Percentiles rank a stretch among this genome's conserved stretches.
phyloP scores from a whole-genome alignment of 2,329 filamentous ascomycete genomes.

The Curvularia spicifera region DNA sequence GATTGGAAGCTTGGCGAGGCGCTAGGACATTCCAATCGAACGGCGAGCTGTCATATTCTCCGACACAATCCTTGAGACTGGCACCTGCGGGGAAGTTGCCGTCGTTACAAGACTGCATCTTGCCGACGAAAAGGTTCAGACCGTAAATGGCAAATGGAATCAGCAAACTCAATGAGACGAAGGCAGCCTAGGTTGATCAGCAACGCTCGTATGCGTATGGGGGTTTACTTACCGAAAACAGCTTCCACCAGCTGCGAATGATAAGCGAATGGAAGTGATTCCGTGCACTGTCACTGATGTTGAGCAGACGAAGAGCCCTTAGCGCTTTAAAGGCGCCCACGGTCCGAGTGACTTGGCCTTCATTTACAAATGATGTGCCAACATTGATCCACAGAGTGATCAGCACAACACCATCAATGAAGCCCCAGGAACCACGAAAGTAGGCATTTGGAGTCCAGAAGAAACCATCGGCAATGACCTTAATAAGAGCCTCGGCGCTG shows the following conservation, averaged over 20 bases:
- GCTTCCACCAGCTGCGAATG: constrained; percentile 91
- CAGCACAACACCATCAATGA: constrained; percentile 91
- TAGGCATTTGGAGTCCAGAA: constrained; percentile 98
- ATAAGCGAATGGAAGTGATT: constrained; percentile 98
- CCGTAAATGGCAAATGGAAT: constrained; percentile 98
- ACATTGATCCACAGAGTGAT: constrained; percentile 97
- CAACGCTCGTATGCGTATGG: neutral
- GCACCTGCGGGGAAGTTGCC: constrained; percentile 58
- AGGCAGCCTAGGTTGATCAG: constrained; percentile 66
- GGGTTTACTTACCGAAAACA: constrained; percentile 70
- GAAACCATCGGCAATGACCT: constrained; percentile 92
- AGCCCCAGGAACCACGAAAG: constrained; percentile 93
- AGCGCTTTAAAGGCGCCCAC: constrained; percentile 97
- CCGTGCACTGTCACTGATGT: constrained; percentile 93
- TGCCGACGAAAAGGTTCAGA: constrained; percentile 87
- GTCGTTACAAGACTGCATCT: constrained; percentile 83
- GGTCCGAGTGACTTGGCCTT: constrained; percentile 84
- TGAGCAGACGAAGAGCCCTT: constrained; percentile 86
- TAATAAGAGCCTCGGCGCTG: constrained; percentile 83
- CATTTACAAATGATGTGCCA: constrained; percentile 77
- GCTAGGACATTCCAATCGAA: constrained; percentile 86
- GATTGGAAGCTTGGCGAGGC: constrained; percentile 80
- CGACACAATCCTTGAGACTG: constrained; percentile 76
- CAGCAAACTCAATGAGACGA: constrained; percentile 91
- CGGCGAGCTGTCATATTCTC: constrained; percentile 78